These are phyloP conservation scores for Penicillium sp. DNA, from an alignment of 2,329 filamentous ascomycete species.

Conservation along the genomic window DNA sequence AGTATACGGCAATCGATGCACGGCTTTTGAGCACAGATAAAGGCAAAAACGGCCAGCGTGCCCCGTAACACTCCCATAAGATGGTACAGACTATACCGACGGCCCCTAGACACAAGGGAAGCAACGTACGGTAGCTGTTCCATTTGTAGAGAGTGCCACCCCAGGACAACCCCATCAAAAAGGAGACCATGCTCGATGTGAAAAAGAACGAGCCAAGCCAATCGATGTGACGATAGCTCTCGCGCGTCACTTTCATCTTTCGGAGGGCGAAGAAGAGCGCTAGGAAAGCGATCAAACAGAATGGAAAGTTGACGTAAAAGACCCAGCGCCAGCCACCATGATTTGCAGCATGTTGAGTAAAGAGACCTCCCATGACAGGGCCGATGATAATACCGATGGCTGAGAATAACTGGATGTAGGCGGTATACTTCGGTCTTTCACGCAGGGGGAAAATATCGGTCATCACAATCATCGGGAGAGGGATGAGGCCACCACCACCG, in stretches of 20 bases:
- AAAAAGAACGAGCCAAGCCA: constrained; percentile 50
- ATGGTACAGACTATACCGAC: constrained; percentile 37
- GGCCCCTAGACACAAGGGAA: constrained; percentile 43
- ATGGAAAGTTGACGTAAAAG: constrained; percentile 18
- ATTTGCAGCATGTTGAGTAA: constrained; percentile 11
- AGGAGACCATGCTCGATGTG: constrained; percentile 41
- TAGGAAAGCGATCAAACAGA: neutral
- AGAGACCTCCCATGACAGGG: constrained; percentile 15
- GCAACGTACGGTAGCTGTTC: constrained; percentile 43
- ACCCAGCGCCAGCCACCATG: constrained; percentile 19
- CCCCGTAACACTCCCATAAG: constrained; percentile 36
- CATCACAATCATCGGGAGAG: constrained; percentile 47
- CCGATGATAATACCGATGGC: constrained; percentile 17
- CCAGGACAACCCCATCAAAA: constrained; percentile 49
- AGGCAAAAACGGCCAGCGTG: constrained; percentile 13
- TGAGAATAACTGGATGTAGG: constrained; percentile 14
- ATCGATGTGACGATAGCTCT: constrained; percentile 38
- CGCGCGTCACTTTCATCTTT: constrained; percentile 12
- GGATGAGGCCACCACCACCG: constrained; percentile 52
- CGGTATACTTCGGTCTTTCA: constrained; percentile 36
- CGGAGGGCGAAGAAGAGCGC: constrained; percentile 5
- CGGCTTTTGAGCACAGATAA: constrained; percentile 8
- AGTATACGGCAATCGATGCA: constrained; percentile 15
- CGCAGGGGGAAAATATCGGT: constrained; percentile 47
- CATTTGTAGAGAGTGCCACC: constrained; percentile 48